Evolutionary conservation across 257 asterid genomes (phyloP), one percentile per base, ranked within the genome.

Genomic region (Fraxinus anomala): DNA sequence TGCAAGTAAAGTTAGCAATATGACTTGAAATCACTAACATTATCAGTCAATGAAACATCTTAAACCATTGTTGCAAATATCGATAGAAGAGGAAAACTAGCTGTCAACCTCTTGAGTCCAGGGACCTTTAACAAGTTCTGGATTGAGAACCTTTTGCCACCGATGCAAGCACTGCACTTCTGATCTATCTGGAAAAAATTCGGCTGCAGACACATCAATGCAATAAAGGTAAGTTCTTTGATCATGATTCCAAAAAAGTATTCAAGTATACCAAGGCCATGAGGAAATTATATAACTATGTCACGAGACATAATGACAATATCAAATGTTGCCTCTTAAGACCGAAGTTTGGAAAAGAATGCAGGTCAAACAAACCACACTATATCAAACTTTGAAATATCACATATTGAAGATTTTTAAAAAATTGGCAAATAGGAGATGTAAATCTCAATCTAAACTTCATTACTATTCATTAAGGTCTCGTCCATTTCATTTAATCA

Each of bases 151-250:
- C 87, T 96, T 96, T 81, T 96, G 99, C 99, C 99, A 96, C 80
- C 99, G 89, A 79, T 96, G 99, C 86, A 96, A 88, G 86, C 99
- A 96, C 88, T 96, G 99, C 79, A 96, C 99, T 86, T 96, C 99
- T 79, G 99, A 90, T 96, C 99, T 88, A 86, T 91, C 97, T 14
- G 99, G 97, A 78, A 96, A 92, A 84, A 85, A 91, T 81, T 96
- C 97, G 81, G 98, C 98, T 95, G 86, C 86, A 90, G 34, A 49
- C 70, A 81, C 70, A 80, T 72, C 42, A 80, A 80, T 40, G 83
- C 30, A 82, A 80, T 56, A 68, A 85, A 44, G 36, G 16, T 34
- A 68, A 77, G 44, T 40, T 23, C 23, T 31, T 75, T 77, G 59
- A 81, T 61, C 47, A 80, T 16, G 59, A 70, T 14, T n/a, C 37